Evolutionary conservation across 2,329 filamentous ascomycete species (phyloP), one percentile per base, ranked within the genome.

Genomic region (Sarocladium brachiariae): DNA sequence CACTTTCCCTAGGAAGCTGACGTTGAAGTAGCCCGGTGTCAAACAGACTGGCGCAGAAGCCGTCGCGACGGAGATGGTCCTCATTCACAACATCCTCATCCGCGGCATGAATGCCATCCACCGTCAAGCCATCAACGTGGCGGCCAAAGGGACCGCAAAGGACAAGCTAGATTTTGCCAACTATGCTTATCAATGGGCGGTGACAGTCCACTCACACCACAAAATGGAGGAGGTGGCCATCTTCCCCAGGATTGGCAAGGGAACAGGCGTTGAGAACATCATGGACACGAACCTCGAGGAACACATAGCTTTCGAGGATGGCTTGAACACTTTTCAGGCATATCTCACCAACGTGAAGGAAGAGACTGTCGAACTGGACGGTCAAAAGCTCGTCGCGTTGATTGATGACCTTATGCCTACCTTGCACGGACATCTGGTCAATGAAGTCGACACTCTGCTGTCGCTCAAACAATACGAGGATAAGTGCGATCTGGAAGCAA

Each of bases 261-360:
- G 67, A 19, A 53, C 62, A 3, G 68, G 64, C 0, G 61, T 65
- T 10, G 55, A 59, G 34, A 66, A 65, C 1, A 53, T 71, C 21
- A 72, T 73, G 69, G 66, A 69, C 13, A 56, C 52, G 39, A 74
- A 70, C 53, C 58, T 73, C 2, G 63, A 65, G 16, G 70, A 75
- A 49, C 71, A 74, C 53, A 58, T 62, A 8, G 57, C 59, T 1
- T 74, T 75, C 51, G 60, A 66, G 14, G 56, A 55, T 1, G 69
- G 70, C 0, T 50, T 74, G 2, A 56, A 62, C 0, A 47, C 16
- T 8, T 39, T 24, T 21, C 19, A 35, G n/a, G 52, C 41, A 2
- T 72, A 72, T 53, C 45, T 68, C 8, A 52, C 57, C 1, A 58
- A 53, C 5, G 58, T 67, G 2, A 58, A 54, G 6, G 59, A 51